These are phyloP conservation scores for Cryphonectria carpinicola DNA, from an alignment of 2,329 filamentous ascomycete genomes.

Conservation along the genomic window DNA sequence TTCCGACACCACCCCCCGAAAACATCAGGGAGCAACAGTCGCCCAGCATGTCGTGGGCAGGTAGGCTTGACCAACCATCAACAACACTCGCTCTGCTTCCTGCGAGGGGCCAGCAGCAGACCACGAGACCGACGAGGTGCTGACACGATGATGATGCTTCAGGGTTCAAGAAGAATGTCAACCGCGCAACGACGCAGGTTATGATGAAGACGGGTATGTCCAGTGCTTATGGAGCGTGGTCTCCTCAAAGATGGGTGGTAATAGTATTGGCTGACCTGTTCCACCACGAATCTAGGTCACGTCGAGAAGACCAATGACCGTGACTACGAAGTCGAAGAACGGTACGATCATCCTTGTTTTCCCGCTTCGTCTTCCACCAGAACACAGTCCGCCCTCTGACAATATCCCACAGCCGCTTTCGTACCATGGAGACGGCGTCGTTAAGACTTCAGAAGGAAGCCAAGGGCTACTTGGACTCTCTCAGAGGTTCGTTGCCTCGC, in stretches of 20 bases:
- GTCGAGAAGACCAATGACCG: slow-evolving; percentile 98
- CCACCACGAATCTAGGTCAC: slow-evolving; percentile 63
- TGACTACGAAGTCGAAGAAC: slow-evolving; percentile 97
- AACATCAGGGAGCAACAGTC: slow-evolving; percentile 13
- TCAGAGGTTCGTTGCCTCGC: slow-evolving; percentile 67
- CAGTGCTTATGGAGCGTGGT: no score
- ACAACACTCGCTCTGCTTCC: background rate
- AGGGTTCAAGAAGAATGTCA: slow-evolving; percentile 96
- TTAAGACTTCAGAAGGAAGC: slow-evolving; percentile 94
- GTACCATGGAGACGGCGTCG: slow-evolving; percentile 95
- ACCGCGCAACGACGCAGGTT: slow-evolving; percentile 97
- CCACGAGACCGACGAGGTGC: background rate
- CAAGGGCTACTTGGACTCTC: slow-evolving; percentile 94
- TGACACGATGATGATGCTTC: slow-evolving; percentile 17
- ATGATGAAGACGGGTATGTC: slow-evolving; percentile 96
- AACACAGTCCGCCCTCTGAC: slow-evolving; percentile 13
- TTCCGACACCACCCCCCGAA: slow-evolving; percentile 5
- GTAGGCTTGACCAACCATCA: slow-evolving; percentile 36
- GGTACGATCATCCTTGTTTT: slow-evolving; percentile 50
- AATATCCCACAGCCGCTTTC: slow-evolving; percentile 72
- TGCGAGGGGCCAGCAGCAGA: background rate
- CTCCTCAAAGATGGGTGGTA: background rate
- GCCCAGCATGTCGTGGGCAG: slow-evolving; percentile 53
- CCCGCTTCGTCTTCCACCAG: background rate
- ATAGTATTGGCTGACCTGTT: background rate